A percentile compares a stretch with the other conserved stretches of the same genome.
These are phyloP conservation scores for Paramecium sexaurelia DNA, from an alignment of 73 alveolate species.

Conservation along the genomic window DNA sequence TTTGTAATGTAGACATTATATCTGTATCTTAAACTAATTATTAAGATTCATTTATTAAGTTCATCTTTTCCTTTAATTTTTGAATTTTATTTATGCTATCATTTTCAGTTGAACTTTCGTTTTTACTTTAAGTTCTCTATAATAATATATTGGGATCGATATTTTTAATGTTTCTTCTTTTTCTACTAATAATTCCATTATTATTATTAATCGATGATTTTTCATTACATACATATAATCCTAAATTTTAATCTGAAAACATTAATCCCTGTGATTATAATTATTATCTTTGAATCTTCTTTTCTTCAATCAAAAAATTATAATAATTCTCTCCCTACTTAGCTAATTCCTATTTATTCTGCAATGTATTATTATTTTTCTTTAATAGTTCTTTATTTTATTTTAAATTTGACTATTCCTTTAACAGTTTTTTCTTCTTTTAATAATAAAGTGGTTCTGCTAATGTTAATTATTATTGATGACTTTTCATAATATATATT, in stretches of 20 bases:
- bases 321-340: conserved; percentile 23
- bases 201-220: background rate
- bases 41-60: background rate
- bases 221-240: background rate
- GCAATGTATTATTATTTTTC: background rate
- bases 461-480: background rate
- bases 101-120: background rate
- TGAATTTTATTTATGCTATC: background rate
- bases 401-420: background rate
- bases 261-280: background rate
- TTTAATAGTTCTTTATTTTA: background rate
- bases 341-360: background rate
- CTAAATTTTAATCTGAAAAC: background rate
- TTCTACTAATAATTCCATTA: background rate
- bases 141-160: background rate
- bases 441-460: background rate
- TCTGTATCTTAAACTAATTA: background rate
- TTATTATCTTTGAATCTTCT: background rate
- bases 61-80: background rate
- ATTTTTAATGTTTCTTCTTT: background rate
- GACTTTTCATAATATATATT: conserved; percentile 3
- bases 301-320: background rate
- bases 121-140: background rate
- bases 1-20: background rate
- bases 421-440: background rate